These are phyloP conservation scores for Sechiopsis laciniata DNA, from an alignment of 306 rosid species.

Conservation along the genomic window DNA sequence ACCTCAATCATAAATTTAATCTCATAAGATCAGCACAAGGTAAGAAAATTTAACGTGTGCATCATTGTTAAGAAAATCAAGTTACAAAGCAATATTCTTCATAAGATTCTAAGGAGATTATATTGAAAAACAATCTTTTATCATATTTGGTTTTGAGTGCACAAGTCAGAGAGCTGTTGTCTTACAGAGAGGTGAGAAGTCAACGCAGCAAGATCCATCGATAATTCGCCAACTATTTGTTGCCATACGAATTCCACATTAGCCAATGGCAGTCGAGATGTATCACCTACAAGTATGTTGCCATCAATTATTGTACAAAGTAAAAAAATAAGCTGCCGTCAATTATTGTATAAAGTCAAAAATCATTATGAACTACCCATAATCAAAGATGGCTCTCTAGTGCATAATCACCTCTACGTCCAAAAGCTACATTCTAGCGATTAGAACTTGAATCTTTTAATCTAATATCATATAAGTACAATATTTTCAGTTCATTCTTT, in stretches of 20 bases:
- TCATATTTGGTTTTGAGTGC: not conserved
- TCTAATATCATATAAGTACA: not conserved
- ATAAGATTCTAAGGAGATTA: not conserved
- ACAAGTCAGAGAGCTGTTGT: constrained; percentile 2
- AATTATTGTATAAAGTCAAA: constrained; percentile 25
- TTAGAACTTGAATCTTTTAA: not conserved
- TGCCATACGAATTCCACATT: constrained; percentile 47
- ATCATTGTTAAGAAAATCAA: constrained; percentile 13
- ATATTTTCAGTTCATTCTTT: not conserved
- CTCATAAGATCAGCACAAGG: constrained; percentile 25
- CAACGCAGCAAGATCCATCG: constrained; percentile 45
- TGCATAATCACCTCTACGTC: not conserved
- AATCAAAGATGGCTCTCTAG: not conserved
- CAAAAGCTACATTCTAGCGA: not conserved
- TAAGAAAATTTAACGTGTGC: constrained; percentile 23
- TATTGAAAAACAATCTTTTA: constrained; percentile 2
- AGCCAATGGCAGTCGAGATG: constrained; percentile 40
- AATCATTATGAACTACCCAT: not conserved
- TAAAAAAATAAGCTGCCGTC: constrained; percentile 26
- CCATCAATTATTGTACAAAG: constrained; percentile 27
- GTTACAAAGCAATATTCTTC: not conserved
- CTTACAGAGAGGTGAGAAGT: constrained; percentile 67
- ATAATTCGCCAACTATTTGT: constrained; percentile 42
- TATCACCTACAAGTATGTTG: constrained; percentile 43
- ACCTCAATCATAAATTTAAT: constrained; percentile 27